Percentiles rank a stretch among this genome's conserved stretches.
Conservation (phyloP, 2,329 filamentous ascomycete species). For the Pyrenophora tritici-repentis region DNA sequence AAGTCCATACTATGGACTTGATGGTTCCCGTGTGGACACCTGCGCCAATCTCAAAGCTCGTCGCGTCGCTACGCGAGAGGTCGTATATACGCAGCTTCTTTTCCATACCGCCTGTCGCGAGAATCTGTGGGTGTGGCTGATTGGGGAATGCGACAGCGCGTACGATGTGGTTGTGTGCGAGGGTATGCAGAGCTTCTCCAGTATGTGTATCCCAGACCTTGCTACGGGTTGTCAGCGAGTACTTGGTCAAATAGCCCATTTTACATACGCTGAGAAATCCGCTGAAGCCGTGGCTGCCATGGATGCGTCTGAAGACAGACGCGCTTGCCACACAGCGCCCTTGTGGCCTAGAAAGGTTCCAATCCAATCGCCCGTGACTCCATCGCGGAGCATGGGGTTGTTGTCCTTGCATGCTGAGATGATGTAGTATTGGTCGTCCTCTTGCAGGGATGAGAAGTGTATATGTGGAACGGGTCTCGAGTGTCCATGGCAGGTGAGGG, state of each 20-base stretch:
- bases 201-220: slow-evolving; percentile 98
- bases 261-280: slow-evolving; percentile 85
- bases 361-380: slow-evolving; percentile 79
- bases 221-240: slow-evolving; percentile 54
- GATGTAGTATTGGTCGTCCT: slow-evolving; percentile 85
- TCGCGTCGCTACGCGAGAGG: slow-evolving; percentile 63
- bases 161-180: slow-evolving; percentile 94
- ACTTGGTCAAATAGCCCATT: no score
- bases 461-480: slow-evolving; percentile 91
- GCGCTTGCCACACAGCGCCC: slow-evolving; percentile 95
- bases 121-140: slow-evolving; percentile 74
- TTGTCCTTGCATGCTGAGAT: slow-evolving; percentile 97
- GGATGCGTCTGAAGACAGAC: slow-evolving; percentile 83
- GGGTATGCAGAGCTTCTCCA: slow-evolving; percentile 82
- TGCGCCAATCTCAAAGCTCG: slow-evolving; percentile 83
- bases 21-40: slow-evolving; percentile 85
- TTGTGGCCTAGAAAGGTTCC: slow-evolving; percentile 98
- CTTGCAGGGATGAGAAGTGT: slow-evolving; percentile 81
- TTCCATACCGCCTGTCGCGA: slow-evolving; percentile 93
- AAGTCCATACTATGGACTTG: slow-evolving; percentile 95
- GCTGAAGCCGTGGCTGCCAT: slow-evolving; percentile 92
- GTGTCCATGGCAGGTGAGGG: slow-evolving; percentile 92
- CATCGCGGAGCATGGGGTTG: slow-evolving; percentile 97
- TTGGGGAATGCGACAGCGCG: slow-evolving; percentile 83
- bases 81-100: slow-evolving; percentile 97